Evolutionary conservation across 441 rosid species (phyloP).

Genomic region (Viola pubescens): DNA sequence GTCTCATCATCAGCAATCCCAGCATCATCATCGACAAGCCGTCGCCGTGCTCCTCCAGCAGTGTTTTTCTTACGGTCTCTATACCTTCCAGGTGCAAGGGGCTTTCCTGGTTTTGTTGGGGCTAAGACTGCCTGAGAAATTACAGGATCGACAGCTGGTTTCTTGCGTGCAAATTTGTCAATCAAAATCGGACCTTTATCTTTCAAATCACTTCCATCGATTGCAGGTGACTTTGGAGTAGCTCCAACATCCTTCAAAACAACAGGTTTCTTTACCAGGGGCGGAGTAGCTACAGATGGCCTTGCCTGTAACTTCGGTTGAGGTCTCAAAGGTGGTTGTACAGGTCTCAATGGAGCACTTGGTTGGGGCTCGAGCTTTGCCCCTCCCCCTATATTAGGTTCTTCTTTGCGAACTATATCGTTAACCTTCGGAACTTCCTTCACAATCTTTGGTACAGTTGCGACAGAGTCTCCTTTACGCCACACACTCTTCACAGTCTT

Average conservation of each 20-base stretch:
- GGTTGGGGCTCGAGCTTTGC: conserved; percentile 28
- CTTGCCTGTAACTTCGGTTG: conserved; percentile 66
- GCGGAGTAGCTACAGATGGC: conserved; percentile 62
- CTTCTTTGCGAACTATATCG: conserved; percentile 24
- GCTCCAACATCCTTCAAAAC: conserved; percentile 80
- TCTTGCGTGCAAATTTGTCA: conserved; percentile 82
- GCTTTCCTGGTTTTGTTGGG: conserved; percentile 71
- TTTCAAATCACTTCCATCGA: conserved; percentile 32
- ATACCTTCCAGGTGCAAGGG: conserved; percentile 61
- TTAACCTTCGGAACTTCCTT: conserved; percentile 43
- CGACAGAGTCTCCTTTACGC: conserved; percentile 84
- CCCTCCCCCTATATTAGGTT: conserved; percentile 25
- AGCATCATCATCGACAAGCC: conserved; percentile 39
- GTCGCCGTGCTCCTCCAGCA: conserved; percentile 56
- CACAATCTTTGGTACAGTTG: conserved; percentile 50
- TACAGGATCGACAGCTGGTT: conserved; percentile 56
- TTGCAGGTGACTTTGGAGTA: conserved; percentile 32
- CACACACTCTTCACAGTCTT: conserved; percentile 89
- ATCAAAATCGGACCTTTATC: conserved; percentile 58
- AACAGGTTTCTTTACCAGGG: conserved; percentile 50
- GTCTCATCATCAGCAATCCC: conserved; percentile 64
- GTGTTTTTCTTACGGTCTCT: conserved; percentile 60
- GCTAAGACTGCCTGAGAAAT: conserved; percentile 65
- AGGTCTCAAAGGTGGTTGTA: conserved; percentile 55
- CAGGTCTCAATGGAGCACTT: conserved; percentile 28